Evolutionary conservation across 2,329 filamentous ascomycete species (phyloP).

Genomic region (Phoma sp.): DNA sequence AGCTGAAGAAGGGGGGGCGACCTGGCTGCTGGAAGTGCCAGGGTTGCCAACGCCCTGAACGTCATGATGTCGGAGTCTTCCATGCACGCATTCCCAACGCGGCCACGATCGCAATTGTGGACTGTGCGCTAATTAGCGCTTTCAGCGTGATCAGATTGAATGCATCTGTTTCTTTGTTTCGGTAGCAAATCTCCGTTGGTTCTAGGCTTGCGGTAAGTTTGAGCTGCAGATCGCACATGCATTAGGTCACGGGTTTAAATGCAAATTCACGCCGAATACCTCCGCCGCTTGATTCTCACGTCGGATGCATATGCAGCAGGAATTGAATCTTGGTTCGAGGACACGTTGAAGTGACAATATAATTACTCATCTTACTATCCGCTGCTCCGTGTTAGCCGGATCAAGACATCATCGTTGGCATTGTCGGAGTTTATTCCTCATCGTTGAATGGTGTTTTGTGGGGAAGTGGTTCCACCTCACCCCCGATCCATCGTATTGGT

Average conservation of each 20-base stretch:
- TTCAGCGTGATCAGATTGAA: neutral
- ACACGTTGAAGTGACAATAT: neutral
- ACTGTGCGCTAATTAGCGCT: constrained; percentile 10
- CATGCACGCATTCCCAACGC: neutral
- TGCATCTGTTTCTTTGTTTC: neutral
- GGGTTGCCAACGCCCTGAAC: neutral
- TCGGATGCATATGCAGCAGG: neutral
- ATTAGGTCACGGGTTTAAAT: neutral
- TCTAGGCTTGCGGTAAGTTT: constrained; percentile 7
- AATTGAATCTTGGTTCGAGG: neutral
- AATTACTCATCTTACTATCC: neutral
- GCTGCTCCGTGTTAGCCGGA: constrained; percentile 12
- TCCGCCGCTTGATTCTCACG: neutral
- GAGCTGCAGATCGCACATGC: constrained; percentile 2
- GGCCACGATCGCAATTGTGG: neutral
- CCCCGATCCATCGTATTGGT: constrained; percentile 7
- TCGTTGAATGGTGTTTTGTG: constrained; percentile 9
- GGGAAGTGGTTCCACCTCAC: constrained; percentile 3
- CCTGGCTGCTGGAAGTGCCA: neutral
- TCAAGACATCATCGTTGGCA: constrained; percentile 4
- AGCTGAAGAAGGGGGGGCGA: neutral
- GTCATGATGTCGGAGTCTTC: neutral
- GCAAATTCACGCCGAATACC: constrained; percentile 1
- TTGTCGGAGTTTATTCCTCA: constrained; percentile 13
- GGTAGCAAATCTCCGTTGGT: constrained; percentile 5